These are phyloP conservation scores for Mitragyna speciosa DNA, from an alignment of 257 asterid species.

Conservation along the genomic window DNA sequence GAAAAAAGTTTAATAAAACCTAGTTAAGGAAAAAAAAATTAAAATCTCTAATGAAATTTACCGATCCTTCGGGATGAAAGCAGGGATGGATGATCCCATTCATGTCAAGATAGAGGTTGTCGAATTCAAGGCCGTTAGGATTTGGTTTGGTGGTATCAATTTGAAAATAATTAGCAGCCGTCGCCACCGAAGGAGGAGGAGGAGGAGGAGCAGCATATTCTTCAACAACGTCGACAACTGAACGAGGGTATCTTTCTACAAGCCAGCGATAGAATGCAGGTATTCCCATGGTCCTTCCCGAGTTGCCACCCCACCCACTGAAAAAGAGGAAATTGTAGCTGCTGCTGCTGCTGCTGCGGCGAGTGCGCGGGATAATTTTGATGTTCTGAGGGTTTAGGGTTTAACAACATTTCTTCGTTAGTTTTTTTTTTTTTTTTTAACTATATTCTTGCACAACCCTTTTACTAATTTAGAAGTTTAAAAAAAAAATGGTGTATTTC, in stretches of 20 bases:
- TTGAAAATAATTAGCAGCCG: constrained; percentile 25
- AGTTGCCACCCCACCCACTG: too few species aligned
- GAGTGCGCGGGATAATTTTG: too few species aligned
- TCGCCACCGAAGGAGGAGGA: neutral
- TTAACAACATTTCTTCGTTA: too few species aligned
- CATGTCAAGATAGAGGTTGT: constrained; percentile 69
- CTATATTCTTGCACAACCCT: too few species aligned
- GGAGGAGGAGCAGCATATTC: constrained; percentile 8
- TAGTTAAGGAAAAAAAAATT: neutral
- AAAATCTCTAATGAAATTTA: neutral
- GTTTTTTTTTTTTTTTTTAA: too few species aligned
- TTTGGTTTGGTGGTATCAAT: constrained; percentile 39
- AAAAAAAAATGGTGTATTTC: too few species aligned
- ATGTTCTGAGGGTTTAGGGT: too few species aligned
- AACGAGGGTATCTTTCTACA: constrained; percentile 35
- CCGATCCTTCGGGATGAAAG: constrained; percentile 61
- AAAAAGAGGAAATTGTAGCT: too few species aligned
- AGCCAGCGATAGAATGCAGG: constrained; percentile 63
- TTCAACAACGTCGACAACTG: constrained; percentile 35
- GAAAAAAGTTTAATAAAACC: neutral
- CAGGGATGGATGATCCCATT: constrained; percentile 68
- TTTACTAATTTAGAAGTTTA: too few species aligned
- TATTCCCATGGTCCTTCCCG: constrained; percentile 44
- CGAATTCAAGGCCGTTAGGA: constrained; percentile 55
- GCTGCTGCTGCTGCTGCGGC: too few species aligned